Base-by-base conservation (phyloP, 2,329 filamentous ascomycete genomes). In the Sporothrix variecibatus region DNA sequence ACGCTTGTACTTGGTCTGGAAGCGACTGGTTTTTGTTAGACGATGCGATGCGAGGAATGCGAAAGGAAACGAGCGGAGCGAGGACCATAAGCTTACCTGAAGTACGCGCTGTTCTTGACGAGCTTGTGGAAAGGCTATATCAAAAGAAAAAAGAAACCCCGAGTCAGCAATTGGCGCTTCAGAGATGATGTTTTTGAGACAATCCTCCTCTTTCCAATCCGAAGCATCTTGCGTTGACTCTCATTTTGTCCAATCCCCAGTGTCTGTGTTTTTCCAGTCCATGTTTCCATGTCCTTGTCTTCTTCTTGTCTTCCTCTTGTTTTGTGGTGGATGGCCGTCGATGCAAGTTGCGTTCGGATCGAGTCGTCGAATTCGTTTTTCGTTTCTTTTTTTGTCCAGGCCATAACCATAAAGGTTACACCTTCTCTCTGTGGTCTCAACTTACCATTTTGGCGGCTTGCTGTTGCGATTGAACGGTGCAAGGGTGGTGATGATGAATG, bases 101-200 rank as follows among this genome's bases (percentile, higher is more conserved):
- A 98, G 94, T 98, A 99, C 85, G 96, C 93, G 87, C 92, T 94
- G 90, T 92, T 97, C 93, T 98, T 98, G 85, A 96, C 90, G 85
- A 92, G 86, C 91, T 98, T 98, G 90, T 93, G 91, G 92, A 94
- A 95, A 86, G 90, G 84, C 94, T 97, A 84, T 17, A 65, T 80
- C 79, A 83, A 84, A 85, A 84, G n/a, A 60, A 81, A 84, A 84
- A 85, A 83, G 77, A 84, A 86, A 86, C 87, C 88, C 86, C 91
- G 93, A 97, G 94, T 98, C 95, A 98, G 95, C 95, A 98, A 97
- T 97, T 97, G 91, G 91, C 95, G 94, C 95, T 98, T 98, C 95
- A 98, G 95, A 90, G 77, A 53, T 72, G 34, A 53, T 73, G 34
- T 67, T 62, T 56, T 23, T 56, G 2, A 79, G 83, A 81, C 79